Base-by-base conservation (phyloP, 2,329 filamentous ascomycete species). In the Aspergillus calidoustus region DNA sequence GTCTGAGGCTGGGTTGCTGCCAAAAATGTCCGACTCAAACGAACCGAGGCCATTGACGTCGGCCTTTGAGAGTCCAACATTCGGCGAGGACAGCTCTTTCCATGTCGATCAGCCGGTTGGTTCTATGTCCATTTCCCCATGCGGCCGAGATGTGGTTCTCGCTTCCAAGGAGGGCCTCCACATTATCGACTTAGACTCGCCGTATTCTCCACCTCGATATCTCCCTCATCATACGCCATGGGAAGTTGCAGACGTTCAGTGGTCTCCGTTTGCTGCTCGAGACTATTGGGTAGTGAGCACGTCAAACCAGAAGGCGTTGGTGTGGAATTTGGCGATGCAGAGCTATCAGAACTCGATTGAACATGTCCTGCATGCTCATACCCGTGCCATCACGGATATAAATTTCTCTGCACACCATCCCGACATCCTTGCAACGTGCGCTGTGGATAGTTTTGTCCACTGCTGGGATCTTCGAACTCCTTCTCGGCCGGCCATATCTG, bases 241-340 rank as follows among this genome's bases (percentile, higher is more conserved):
- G 92, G 88, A 96, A 55, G 93, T 97, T 5, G 93, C 94, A 11
- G 94, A 97, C 76, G 93, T 97, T 31, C 94, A 97, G 77, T 97
- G 94, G 94, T 97, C 92, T 11, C 94, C 94, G 0, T 97, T 97
- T 75, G 91, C 93, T 13, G 87, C 86, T 22, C 87, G 93, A 52
- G 91, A 96, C 75, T 93, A 93, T 71, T 97, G 94, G 93, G 90
- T 97, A 19, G 91, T 92, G 41, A 96, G 92, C 62, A 97, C 93
- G 0, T 94, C 93, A 19, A 97, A 97, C 74, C 93, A 97, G 75
- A 92, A 95, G 69, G 95, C 93, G 22, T 82, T 97, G 54, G 91
- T 97, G 22, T 97, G 93, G 93, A 97, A 97, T 75, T 82, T 97
- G 63, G 92, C 90, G 67, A 84, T 92, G 74, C 80, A 81, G 55